A percentile compares a stretch with the other conserved stretches of the same genome.
These are phyloP conservation scores for Plasmodium fragile DNA, from an alignment of 169 alveolate genomes.

Conservation along the genomic window DNA sequence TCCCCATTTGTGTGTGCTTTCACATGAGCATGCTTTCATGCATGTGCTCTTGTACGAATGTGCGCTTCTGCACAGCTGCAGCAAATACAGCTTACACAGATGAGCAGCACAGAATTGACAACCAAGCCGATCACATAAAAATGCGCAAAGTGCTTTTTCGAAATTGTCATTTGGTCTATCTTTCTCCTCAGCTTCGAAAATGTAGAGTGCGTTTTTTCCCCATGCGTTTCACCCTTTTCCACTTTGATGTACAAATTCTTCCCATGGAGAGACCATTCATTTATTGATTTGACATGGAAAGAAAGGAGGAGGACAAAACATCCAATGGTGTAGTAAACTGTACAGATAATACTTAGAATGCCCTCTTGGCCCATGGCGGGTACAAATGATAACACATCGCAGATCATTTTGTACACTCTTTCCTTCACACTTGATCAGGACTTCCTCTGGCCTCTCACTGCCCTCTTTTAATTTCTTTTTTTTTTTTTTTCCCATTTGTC, in stretches of 20 bases:
- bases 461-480: not conserved
- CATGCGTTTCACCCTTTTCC: constrained; percentile 54
- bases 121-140: constrained; percentile 80
- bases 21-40: not conserved
- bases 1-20: too few species aligned
- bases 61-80: not conserved
- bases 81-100: constrained; percentile 61
- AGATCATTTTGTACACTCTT: not conserved
- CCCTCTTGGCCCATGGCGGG: not conserved
- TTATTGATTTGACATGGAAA: constrained; percentile 54
- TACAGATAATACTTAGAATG: constrained; percentile 6
- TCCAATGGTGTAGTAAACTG: constrained; percentile 57
- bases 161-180: constrained; percentile 49
- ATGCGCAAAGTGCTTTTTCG: constrained; percentile 78
- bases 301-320: constrained; percentile 76
- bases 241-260: constrained; percentile 73
- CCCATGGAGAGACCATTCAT: constrained; percentile 82
- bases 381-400: not conserved
- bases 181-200: constrained; percentile 23
- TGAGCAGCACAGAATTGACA: constrained; percentile 72
- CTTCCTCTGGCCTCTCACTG: not conserved
- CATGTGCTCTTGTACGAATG: not conserved
- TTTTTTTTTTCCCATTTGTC: not conserved
- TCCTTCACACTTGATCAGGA: not conserved
- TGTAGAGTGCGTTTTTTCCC: constrained; percentile 13